Conservation (phyloP, 2,329 filamentous ascomycete species). For the Fusarium sp. region DNA sequence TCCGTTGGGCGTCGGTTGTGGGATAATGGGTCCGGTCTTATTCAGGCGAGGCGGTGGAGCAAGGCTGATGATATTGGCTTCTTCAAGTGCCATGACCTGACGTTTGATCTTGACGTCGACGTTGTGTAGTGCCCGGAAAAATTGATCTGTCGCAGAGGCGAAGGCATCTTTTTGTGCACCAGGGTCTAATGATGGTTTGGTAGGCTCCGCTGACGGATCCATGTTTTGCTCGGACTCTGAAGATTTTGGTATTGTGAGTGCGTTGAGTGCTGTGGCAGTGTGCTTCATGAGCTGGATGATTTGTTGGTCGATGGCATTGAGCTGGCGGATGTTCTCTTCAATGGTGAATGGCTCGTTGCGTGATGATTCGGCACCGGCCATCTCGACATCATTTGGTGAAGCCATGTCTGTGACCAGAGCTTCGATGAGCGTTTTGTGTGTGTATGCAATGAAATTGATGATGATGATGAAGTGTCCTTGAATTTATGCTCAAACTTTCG, state of each 20-base stretch:
- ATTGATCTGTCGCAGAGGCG: constrained; percentile 71
- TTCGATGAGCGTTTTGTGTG: not conserved
- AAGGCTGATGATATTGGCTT: constrained; percentile 78
- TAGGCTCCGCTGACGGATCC: constrained; percentile 25
- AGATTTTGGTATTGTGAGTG: constrained; percentile 53
- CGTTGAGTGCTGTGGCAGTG: constrained; percentile 60
- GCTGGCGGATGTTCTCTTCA: constrained; percentile 82
- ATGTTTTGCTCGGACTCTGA: constrained; percentile 9
- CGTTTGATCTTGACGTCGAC: constrained; percentile 78
- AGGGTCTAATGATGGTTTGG: constrained; percentile 52
- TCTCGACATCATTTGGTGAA: constrained; percentile 48
- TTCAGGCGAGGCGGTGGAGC: constrained; percentile 50
- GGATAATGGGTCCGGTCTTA: constrained; percentile 52
- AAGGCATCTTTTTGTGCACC: constrained; percentile 67
- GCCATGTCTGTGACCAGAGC: constrained; percentile 42
- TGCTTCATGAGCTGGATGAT: constrained; percentile 56
- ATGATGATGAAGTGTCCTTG: not conserved
- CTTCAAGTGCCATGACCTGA: constrained; percentile 79
- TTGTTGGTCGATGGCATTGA: constrained; percentile 80
- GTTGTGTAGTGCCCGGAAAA: constrained; percentile 78
- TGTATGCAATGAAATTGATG: not conserved
- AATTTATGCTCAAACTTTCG: not conserved
- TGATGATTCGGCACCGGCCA: constrained; percentile 45
- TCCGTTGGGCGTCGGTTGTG: constrained; percentile 65
- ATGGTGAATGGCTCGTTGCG: constrained; percentile 71